Base-by-base conservation (phyloP, 2,329 filamentous ascomycete species). In the Neonectria faginata region DNA sequence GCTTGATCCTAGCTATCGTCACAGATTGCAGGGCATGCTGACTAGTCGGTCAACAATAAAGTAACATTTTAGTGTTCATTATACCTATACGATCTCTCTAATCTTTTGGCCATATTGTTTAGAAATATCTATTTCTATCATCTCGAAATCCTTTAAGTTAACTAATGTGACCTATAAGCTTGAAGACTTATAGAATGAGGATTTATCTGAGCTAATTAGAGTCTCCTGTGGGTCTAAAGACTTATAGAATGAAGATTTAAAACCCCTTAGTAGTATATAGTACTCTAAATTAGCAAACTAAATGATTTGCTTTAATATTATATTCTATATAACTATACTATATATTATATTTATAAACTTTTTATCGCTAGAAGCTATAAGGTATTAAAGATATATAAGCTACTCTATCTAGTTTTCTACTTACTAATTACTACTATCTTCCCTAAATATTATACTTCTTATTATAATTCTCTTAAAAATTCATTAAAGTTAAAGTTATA, bases 401-500 rank as follows among this genome's bases (percentile, higher is more conserved):
- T 14, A n/a, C 12, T 48, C 8, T 16, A 25, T 45, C 14, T 10
- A n/a, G 4, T 47, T 25, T 10, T 29, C 27, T 3, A 57, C 42
- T 39, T 12, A 57, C 54, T 10, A 48, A 57, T 1, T 25, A 57
- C 27, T 5, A 57, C 18, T 11, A 5, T 57, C 8, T 39, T 7
- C 11, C 42, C 29, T 8, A 10, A n/a, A 48, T 57, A 57, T 39
- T 3, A 5, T 36, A 18, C 29, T 33, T 57, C 54, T 48, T 57
- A 10, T 9, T 3, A 18, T 12, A 57, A 29, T 16, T 57, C 54
- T 16, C 29, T 47, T n/a, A 18, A 48, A 14, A 55, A 55, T 20
- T 55, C 10, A 41, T 55, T n/a, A 57, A 57, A 57, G 42, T 39
- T n/a, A 57, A 57, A 57, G 14, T 48, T 57, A 16, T 25, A 33